Evolutionary conservation across 202 grass and related monocot genomes (phyloP).

Genomic region (Zoysia matrella): DNA sequence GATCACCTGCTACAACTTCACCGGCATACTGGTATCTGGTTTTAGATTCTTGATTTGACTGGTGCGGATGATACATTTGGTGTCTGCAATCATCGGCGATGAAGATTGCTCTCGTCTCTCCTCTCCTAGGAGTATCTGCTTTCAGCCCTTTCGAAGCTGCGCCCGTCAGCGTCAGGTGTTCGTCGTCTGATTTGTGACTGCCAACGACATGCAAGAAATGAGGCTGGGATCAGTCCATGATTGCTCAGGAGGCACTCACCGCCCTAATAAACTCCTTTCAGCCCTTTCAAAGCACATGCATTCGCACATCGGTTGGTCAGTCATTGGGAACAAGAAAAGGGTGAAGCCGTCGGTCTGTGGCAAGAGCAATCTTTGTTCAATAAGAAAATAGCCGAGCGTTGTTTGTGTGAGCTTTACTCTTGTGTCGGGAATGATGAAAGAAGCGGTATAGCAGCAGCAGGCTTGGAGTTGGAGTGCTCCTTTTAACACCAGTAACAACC

Average conservation of each 20-base stretch:
- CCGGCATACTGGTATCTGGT: not conserved
- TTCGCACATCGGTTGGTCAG: not conserved
- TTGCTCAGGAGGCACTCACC: too few species aligned
- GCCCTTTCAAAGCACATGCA: conserved; percentile 10
- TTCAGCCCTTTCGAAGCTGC: not conserved
- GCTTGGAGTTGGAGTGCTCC: conserved; percentile 60
- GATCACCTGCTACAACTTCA: not conserved
- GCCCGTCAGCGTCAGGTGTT: not conserved
- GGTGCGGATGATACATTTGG: not conserved
- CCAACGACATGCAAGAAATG: not conserved
- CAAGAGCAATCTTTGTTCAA: conserved; percentile 36
- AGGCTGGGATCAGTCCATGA: not conserved
- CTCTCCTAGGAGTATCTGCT: not conserved
- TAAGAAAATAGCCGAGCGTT: not conserved
- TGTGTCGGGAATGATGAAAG: conserved; percentile 4
- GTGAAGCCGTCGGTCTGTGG: not conserved
- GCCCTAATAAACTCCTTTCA: not conserved
- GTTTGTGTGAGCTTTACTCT: conserved; percentile 56
- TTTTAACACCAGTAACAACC: conserved; percentile 63
- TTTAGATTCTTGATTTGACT: conserved; percentile 8
- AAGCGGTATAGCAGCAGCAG: not conserved
- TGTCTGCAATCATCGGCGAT: not conserved
- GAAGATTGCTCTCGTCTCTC: not conserved
- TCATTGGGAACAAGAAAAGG: conserved; percentile 51
- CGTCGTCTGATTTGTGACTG: not conserved